A percentile compares a stretch with the other conserved stretches of the same genome.
Evolutionary conservation across 805 yeast genomes (phyloP).

Genomic region (Saccharomycopsis lassenensis): DNA sequence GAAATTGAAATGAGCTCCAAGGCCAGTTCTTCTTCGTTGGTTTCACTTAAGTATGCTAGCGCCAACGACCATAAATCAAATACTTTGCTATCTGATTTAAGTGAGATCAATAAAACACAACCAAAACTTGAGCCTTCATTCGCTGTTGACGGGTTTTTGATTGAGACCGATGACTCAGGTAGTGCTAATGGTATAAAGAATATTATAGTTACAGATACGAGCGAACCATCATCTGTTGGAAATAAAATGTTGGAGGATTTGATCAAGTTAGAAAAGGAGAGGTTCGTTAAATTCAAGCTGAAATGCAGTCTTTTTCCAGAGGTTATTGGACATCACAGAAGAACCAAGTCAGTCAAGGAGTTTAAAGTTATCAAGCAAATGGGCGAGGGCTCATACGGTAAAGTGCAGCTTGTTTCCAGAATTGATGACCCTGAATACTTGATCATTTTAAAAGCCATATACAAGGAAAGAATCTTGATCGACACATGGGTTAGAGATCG

Average conservation of each 20-base stretch:
- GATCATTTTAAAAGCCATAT: conserved; percentile 79
- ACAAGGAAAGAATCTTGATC: conserved; percentile 84
- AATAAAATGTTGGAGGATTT: conserved; percentile 26
- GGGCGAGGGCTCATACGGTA: conserved; percentile 97
- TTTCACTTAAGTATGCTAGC: not conserved
- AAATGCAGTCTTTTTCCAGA: conserved; percentile 30
- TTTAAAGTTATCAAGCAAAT: conserved; percentile 61
- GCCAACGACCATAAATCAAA: conserved; percentile 1
- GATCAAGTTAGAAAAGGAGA: conserved; percentile 34
- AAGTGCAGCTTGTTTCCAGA: conserved; percentile 71
- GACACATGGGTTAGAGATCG: conserved; percentile 98
- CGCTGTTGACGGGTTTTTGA: not conserved
- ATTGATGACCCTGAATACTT: conserved; percentile 49
- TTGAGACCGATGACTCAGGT: not conserved
- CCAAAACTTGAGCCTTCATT: too few relatives aligned
- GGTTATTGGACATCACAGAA: conserved; percentile 52
- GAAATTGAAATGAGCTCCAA: conserved; percentile 2
- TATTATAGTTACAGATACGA: conserved; percentile 1
- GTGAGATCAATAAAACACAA: not conserved
- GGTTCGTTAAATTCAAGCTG: conserved; percentile 27
- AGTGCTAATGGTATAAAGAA: not conserved
- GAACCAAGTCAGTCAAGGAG: conserved; percentile 63
- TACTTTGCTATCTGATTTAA: conserved; percentile 9
- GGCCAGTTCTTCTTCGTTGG: conserved; percentile 10
- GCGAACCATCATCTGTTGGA: conserved; percentile 9